Evolutionary conservation across 345 rosid genomes (phyloP).

Genomic region (Gynandropsis gynandra): DNA sequence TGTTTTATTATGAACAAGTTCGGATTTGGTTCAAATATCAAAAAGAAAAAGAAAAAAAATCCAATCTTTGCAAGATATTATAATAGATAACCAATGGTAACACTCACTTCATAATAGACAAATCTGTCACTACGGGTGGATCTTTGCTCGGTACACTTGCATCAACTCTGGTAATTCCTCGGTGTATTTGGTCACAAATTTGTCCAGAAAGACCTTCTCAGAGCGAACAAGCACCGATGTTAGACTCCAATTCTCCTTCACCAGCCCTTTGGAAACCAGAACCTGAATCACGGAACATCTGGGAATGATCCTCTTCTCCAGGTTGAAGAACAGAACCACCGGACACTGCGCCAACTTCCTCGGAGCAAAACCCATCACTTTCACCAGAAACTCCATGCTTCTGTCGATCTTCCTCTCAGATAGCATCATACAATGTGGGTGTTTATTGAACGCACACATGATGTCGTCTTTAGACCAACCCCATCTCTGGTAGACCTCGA

Average conservation of each 20-base stretch:
- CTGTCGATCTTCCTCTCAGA: conserved; percentile 39
- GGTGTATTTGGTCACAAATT: conserved; percentile 34
- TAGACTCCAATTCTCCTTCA: conserved; percentile 40
- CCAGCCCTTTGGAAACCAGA: conserved; percentile 35
- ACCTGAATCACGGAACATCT: conserved; percentile 36
- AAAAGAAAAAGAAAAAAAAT: too few species aligned
- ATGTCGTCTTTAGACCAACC: conserved; percentile 51
- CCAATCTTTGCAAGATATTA: too few species aligned
- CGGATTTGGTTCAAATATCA: too few species aligned
- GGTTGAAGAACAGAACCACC: conserved; percentile 32
- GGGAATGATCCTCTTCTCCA: conserved; percentile 50
- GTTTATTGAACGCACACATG: conserved; percentile 37
- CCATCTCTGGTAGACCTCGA: conserved; percentile 44
- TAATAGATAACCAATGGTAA: too few species aligned
- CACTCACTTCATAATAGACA: too few species aligned
- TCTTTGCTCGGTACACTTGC: conserved; percentile 27
- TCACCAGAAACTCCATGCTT: conserved; percentile 44
- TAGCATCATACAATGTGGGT: conserved; percentile 43
- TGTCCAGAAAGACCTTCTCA: conserved; percentile 36
- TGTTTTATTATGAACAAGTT: too few species aligned
- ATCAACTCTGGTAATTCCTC: conserved; percentile 39
- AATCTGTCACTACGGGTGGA: neutral
- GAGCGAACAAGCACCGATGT: conserved; percentile 29
- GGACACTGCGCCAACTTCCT: conserved; percentile 32
- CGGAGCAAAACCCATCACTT: conserved; percentile 36